phyloP scores from a whole-genome alignment of 2,329 filamentous ascomycete species.

The Verticillium albo-atrum region DNA sequence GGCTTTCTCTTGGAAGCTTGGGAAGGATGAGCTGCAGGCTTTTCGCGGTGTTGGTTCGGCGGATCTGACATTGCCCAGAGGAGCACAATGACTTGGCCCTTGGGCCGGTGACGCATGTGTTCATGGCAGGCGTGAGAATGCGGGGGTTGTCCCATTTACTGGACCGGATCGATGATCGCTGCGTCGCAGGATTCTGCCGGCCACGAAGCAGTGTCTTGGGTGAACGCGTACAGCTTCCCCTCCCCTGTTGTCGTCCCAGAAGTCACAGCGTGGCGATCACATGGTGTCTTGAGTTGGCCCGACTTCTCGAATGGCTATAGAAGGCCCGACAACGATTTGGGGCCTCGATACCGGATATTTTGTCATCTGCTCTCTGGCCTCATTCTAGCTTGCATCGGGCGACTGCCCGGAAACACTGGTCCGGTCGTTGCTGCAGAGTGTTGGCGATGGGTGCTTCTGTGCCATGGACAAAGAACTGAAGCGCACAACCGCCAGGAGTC shows the following conservation, averaged over 20 bases:
- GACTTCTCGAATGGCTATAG: neutral
- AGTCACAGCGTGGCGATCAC: neutral
- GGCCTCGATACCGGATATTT: rapidly evolving
- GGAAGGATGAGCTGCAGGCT: neutral
- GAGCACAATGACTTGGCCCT: neutral
- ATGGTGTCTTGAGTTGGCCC: neutral
- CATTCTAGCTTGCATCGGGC: neutral
- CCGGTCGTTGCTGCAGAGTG: too few species aligned
- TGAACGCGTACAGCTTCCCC: neutral
- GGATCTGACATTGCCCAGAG: neutral
- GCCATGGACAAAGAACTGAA: too few species aligned
- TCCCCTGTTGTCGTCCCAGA: neutral
- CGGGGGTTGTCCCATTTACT: neutral
- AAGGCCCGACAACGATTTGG: neutral
- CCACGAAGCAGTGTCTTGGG: neutral
- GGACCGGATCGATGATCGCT: neutral
- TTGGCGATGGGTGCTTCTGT: too few species aligned
- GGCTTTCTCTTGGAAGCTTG: neutral
- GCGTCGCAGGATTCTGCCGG: neutral
- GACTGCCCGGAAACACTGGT: too few species aligned
- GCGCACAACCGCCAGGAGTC: too few species aligned
- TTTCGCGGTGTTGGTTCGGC: neutral
- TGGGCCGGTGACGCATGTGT: neutral
- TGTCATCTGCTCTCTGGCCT: neutral
- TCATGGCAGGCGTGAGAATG: neutral